These are phyloP conservation scores for Lachnellula suecica DNA, from an alignment of 2,329 filamentous ascomycete genomes.

Conservation along the genomic window DNA sequence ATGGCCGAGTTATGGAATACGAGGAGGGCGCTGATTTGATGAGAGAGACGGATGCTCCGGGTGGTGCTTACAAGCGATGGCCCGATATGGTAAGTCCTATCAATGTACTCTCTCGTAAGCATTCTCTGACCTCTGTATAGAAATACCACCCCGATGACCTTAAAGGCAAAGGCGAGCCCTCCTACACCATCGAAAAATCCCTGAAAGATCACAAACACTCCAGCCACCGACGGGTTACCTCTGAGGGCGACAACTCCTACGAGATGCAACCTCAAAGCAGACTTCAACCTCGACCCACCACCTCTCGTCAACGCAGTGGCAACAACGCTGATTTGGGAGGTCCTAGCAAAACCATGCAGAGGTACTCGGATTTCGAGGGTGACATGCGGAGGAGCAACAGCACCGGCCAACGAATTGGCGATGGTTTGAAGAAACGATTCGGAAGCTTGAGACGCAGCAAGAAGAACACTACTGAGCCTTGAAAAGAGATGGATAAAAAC, in stretches of 20 bases:
- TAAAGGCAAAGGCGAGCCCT: slow-evolving; percentile 81
- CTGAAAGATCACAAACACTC: slow-evolving; percentile 57
- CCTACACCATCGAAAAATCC: slow-evolving; percentile 67
- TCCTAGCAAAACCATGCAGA: slow-evolving; percentile 7
- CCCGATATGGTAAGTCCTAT: slow-evolving; percentile 67
- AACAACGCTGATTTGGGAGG: slow-evolving; percentile 8
- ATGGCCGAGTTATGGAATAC: slow-evolving; percentile 73
- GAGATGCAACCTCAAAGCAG: slow-evolving; percentile 49
- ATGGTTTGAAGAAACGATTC: slow-evolving; percentile 53
- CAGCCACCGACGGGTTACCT: slow-evolving; percentile 26
- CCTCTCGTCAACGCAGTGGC: slow-evolving; percentile 43
- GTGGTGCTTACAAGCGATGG: slow-evolving; percentile 78
- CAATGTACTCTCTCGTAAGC: not conserved
- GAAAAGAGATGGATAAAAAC: not conserved
- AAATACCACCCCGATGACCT: slow-evolving; percentile 73
- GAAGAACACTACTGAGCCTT: slow-evolving; percentile 10
- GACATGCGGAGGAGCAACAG: slow-evolving; percentile 31
- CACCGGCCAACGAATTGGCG: slow-evolving; percentile 42
- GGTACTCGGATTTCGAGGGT: slow-evolving; percentile 13
- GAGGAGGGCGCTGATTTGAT: slow-evolving; percentile 86
- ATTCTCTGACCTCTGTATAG: slow-evolving; percentile 37
- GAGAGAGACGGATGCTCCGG: slow-evolving; percentile 65
- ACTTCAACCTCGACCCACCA: slow-evolving; percentile 14
- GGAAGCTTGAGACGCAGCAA: slow-evolving; percentile 49
- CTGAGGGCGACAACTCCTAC: slow-evolving; percentile 38